These are phyloP conservation scores for Sambucus nigra DNA, from an alignment of 129 eudicot genomes.

Conservation along the genomic window DNA sequence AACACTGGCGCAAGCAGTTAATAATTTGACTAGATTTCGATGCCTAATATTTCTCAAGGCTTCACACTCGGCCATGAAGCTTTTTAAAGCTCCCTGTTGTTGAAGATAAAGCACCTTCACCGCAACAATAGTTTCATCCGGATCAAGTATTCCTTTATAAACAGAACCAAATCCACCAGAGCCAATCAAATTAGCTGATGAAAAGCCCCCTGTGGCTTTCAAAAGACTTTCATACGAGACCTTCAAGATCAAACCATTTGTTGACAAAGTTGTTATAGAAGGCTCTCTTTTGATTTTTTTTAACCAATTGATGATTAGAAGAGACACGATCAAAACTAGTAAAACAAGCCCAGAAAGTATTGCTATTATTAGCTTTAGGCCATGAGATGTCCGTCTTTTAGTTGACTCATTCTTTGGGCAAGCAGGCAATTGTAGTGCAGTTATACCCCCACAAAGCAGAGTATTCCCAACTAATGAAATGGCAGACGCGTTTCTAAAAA, in stretches of 20 bases:
- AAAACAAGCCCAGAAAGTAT: conserved; percentile 3
- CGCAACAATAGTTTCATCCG: conserved; percentile 11
- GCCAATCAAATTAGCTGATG: conserved; percentile 16
- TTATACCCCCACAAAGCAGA: conserved; percentile 16
- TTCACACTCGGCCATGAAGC: conserved; percentile 22
- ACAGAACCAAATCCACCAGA: conserved; percentile 16
- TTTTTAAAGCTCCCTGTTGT: conserved; percentile 11
- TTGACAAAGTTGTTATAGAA: conserved; percentile 6
- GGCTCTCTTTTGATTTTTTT: conserved; percentile 10
- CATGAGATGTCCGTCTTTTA: neutral
- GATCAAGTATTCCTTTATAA: conserved; percentile 16
- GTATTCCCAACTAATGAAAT: conserved; percentile 15
- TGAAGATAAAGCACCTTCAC: conserved; percentile 21
- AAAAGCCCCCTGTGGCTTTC: conserved; percentile 22
- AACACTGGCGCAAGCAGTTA: conserved; percentile 15
- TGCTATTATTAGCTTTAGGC: conserved; percentile 11
- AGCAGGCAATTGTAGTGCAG: conserved; percentile 8
- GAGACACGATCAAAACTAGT: conserved; percentile 9
- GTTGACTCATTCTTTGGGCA: conserved; percentile 5
- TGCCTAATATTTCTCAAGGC: conserved; percentile 12
- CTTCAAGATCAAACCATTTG: conserved; percentile 4
- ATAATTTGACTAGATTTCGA: conserved; percentile 18
- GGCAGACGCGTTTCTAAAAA: conserved; percentile 15
- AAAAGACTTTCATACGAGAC: conserved; percentile 11
- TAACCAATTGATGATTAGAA: conserved; percentile 7